These are phyloP conservation scores for Penicillium italicum DNA, from an alignment of 2,329 filamentous ascomycete species.

Conservation along the genomic window DNA sequence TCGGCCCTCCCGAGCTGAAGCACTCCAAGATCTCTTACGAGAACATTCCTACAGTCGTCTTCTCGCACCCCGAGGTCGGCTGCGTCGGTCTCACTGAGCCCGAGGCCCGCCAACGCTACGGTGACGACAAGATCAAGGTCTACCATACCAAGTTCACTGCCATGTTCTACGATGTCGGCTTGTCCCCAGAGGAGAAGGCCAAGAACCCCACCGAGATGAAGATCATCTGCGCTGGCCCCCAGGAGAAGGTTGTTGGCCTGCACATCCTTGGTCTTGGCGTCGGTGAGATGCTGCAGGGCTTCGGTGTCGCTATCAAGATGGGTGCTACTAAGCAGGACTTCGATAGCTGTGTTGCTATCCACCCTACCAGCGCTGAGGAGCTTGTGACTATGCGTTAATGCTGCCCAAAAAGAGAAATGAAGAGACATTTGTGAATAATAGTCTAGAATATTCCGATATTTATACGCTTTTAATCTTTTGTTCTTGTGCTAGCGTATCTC, in stretches of 20 bases:
- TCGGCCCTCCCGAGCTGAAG: conserved; percentile 46
- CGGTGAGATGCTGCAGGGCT: conserved; percentile 69
- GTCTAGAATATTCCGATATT: not conserved
- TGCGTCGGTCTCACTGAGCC: conserved; percentile 51
- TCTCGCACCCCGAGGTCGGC: conserved; percentile 51
- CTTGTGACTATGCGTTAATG: conserved; percentile 53
- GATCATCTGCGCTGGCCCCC: conserved; percentile 46
- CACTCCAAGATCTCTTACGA: conserved; percentile 47
- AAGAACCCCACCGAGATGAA: conserved; percentile 52
- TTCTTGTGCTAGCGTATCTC: not conserved
- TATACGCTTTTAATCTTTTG: not conserved
- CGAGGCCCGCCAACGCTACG: conserved; percentile 46
- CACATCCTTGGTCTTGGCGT: conserved; percentile 49
- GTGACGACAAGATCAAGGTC: conserved; percentile 50
- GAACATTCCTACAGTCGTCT: conserved; percentile 53
- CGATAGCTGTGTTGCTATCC: conserved; percentile 71
- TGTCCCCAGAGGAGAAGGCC: conserved; percentile 48
- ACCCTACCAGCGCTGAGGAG: conserved; percentile 73
- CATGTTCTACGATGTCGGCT: conserved; percentile 47
- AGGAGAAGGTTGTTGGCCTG: conserved; percentile 51
- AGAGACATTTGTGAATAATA: not conserved
- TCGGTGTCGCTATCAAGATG: conserved; percentile 76
- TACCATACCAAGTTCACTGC: conserved; percentile 50
- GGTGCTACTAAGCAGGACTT: conserved; percentile 74
- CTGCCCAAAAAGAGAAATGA: conserved; percentile 1